Conservation (phyloP, 495 filamentous ascomycete genomes). For the Penicillium arizonense region DNA sequence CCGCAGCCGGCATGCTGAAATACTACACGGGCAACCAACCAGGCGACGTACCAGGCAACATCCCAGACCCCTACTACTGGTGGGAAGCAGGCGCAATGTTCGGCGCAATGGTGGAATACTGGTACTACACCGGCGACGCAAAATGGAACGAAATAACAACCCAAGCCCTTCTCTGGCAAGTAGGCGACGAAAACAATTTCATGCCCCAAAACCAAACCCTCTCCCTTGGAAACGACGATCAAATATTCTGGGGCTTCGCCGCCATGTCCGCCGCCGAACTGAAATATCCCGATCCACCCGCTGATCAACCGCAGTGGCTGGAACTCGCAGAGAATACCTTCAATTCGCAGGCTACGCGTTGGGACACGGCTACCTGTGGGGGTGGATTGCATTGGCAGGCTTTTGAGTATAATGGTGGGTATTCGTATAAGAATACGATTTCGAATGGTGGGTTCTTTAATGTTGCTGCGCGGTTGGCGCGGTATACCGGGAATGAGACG, state of each 20-base stretch:
- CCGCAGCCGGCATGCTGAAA: conserved; percentile 41
- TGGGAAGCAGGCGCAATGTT: conserved; percentile 75
- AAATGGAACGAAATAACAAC: conserved; percentile 63
- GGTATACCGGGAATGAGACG: conserved; percentile 69
- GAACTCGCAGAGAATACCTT: conserved; percentile 72
- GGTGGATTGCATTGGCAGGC: conserved; percentile 83
- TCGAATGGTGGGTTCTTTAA: conserved; percentile 78
- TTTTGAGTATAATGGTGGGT: conserved; percentile 69
- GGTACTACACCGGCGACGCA: conserved; percentile 70
- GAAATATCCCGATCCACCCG: conserved; percentile 54
- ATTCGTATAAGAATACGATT: conserved; percentile 73
- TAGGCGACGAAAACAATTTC: conserved; percentile 60
- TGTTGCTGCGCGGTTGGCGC: conserved; percentile 67
- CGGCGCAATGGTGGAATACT: conserved; percentile 74
- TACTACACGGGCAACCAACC: conserved; percentile 69
- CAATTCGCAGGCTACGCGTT: conserved; percentile 64
- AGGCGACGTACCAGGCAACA: conserved; percentile 64
- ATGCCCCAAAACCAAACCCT: conserved; percentile 80
- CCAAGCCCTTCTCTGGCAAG: conserved; percentile 66
- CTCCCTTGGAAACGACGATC: conserved; percentile 75
- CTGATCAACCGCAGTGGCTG: conserved; percentile 63
- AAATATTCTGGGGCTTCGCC: conserved; percentile 77
- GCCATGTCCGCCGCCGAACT: conserved; percentile 76
- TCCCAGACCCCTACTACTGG: conserved; percentile 74
- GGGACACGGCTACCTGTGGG: conserved; percentile 62